Evolutionary conservation across 2,329 filamentous ascomycete species (phyloP).

Genomic region (Alternaria sp.): DNA sequence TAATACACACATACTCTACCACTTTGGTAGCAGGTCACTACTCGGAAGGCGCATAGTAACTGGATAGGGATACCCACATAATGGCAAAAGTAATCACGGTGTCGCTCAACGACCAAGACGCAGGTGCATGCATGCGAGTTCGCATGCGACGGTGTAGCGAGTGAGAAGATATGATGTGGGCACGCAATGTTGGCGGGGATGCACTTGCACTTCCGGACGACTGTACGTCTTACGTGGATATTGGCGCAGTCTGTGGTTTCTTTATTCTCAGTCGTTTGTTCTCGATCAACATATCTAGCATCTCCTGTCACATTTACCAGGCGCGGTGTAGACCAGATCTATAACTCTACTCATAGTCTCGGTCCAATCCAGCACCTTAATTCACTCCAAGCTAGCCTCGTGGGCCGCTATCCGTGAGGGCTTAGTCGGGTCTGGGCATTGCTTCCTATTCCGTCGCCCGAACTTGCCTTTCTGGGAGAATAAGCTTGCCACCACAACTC

Average conservation of each 20-base stretch:
- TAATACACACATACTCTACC: slow-evolving; percentile 33
- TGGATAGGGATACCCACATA: slow-evolving; percentile 50
- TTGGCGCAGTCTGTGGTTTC: slow-evolving; percentile 42
- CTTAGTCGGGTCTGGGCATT: slow-evolving; percentile 24
- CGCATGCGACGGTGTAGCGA: slow-evolving; percentile 25
- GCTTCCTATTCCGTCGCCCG: slow-evolving; percentile 20
- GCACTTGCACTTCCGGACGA: slow-evolving; percentile 38
- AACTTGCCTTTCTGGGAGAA: slow-evolving; percentile 24
- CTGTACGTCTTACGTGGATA: slow-evolving; percentile 46
- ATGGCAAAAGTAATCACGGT: slow-evolving; percentile 47
- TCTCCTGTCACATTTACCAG: slow-evolving; percentile 39
- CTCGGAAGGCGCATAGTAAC: slow-evolving; percentile 39
- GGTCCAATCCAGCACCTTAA: slow-evolving; percentile 36
- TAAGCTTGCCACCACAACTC: slow-evolving; percentile 16
- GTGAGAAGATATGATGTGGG: slow-evolving; percentile 39
- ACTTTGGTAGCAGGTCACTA: slow-evolving; percentile 34
- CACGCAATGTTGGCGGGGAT: slow-evolving; percentile 39
- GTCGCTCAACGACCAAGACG: slow-evolving; percentile 33
- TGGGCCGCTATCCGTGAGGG: slow-evolving; percentile 24
- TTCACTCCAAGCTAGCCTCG: slow-evolving; percentile 4
- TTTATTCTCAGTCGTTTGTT: slow-evolving; percentile 27
- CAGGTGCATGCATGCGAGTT: slow-evolving; percentile 25
- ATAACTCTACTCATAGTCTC: slow-evolving; percentile 30
- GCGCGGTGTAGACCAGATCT: slow-evolving; percentile 40
- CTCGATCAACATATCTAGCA: slow-evolving; percentile 37